These are phyloP conservation scores for Boletus bicolor DNA, from an alignment of 768 basidiomycete species.

Conservation along the genomic window DNA sequence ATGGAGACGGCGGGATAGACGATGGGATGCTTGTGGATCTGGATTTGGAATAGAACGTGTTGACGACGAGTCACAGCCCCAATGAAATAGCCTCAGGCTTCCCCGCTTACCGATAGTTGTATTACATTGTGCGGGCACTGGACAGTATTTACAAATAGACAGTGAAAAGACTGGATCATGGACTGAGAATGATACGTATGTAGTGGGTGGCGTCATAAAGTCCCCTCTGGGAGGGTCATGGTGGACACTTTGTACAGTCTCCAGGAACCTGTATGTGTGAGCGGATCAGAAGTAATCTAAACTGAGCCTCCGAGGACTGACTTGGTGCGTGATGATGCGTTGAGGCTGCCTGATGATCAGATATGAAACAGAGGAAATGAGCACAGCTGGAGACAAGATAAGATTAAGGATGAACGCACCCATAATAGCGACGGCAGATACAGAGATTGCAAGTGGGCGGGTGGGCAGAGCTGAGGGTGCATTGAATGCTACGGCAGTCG, in stretches of 20 bases:
- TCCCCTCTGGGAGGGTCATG: neutral
- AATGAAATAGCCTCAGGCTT: neutral
- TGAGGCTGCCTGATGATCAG: conserved; percentile 47
- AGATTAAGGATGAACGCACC: conserved; percentile 30
- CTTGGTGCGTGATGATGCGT: conserved; percentile 44
- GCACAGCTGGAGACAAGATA: neutral
- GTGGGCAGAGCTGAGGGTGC: conserved; percentile 50
- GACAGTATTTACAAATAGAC: conserved; percentile 15
- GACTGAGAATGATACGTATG: neutral
- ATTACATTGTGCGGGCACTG: conserved; percentile 10
- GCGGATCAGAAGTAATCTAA: conserved; percentile 15
- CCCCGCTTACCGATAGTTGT: conserved; percentile 1
- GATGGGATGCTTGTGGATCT: conserved; percentile 61
- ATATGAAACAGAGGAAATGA: neutral
- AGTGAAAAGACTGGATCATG: neutral
- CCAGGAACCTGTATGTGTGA: conserved; percentile 32
- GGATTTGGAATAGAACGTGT: conserved; percentile 33
- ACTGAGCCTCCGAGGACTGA: conserved; percentile 26
- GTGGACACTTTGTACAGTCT: conserved; percentile 38
- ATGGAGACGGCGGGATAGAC: conserved; percentile 62
- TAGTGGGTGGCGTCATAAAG: neutral
- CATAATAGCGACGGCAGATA: conserved; percentile 56
- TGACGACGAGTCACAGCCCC: neutral
- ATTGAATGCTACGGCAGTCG: conserved; percentile 51
- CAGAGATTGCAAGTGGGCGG: conserved; percentile 45